A percentile compares a stretch with the other conserved stretches of the same genome.
phyloP scores from a whole-genome alignment of 768 basidiomycete genomes.

The Suillus ampliporus region DNA sequence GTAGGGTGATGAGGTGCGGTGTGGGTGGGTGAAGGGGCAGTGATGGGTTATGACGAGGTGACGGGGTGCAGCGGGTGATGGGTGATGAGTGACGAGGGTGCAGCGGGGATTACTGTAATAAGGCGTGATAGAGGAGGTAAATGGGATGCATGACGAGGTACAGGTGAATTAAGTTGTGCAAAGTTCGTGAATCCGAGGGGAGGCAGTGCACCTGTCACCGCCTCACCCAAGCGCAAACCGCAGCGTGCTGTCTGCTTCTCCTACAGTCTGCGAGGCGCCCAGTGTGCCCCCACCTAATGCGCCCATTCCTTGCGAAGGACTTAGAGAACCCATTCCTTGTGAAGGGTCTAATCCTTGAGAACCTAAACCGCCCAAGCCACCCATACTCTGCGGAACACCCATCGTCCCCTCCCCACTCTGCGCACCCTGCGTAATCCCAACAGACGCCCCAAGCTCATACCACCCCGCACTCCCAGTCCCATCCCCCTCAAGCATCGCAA shows the following conservation, averaged over 20 bases:
- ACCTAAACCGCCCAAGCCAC: not conserved
- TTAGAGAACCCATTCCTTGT: too few species aligned
- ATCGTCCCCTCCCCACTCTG: not conserved
- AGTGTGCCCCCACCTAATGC: slow-evolving; percentile 9
- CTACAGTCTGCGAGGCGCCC: slow-evolving; percentile 20
- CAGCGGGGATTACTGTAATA: too few species aligned
- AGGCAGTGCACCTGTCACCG: not conserved
- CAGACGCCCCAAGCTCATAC: slow-evolving; percentile 34
- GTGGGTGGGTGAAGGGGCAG: too few species aligned
- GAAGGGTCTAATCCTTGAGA: too few species aligned
- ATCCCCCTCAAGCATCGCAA: slow-evolving; percentile 41
- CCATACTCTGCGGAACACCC: slow-evolving; percentile 4
- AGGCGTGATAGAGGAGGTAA: too few species aligned
- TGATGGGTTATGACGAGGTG: not conserved
- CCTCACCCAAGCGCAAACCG: slow-evolving; percentile 37
- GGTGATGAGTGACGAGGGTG: not conserved
- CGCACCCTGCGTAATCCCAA: not conserved
- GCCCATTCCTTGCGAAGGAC: slow-evolving; percentile 23
- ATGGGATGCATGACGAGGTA: not conserved
- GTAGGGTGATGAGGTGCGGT: not conserved
- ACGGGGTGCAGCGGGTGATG: too few species aligned
- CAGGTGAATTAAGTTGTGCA: not conserved
- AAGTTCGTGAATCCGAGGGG: too few species aligned
- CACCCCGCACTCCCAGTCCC: slow-evolving; percentile 27
- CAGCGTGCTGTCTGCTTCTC: slow-evolving; percentile 35